Percentiles rank a stretch among this genome's conserved stretches.
phyloP scores from a whole-genome alignment of 1,284 basidiomycete species.

The Polyporus tsugae region DNA sequence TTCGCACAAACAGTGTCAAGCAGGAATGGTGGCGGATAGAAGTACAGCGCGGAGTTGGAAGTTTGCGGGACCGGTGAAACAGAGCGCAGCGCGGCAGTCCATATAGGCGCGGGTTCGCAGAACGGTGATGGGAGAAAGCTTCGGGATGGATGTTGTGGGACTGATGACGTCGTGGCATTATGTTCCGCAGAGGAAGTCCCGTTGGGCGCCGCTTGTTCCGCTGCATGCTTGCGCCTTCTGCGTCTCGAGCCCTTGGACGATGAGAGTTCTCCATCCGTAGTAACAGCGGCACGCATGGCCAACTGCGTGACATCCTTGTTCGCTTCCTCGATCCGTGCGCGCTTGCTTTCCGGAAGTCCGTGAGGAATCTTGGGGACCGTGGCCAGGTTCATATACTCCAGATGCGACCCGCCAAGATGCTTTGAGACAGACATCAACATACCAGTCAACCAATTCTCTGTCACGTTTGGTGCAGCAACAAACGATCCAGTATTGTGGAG shows the following conservation, averaged over 20 bases:
- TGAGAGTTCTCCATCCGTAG: background rate
- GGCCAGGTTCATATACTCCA: slow-evolving; percentile 3
- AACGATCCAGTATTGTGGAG: background rate
- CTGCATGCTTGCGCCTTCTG: background rate
- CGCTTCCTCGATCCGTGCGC: background rate
- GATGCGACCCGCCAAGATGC: slow-evolving; percentile 5
- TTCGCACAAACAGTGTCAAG: slow-evolving; percentile 4
- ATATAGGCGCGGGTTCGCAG: background rate
- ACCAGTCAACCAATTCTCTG: slow-evolving; percentile 10
- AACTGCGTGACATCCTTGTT: background rate
- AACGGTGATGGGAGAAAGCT: background rate
- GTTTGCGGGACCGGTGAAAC: slow-evolving; percentile 5
- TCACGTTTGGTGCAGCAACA: slow-evolving; percentile 4
- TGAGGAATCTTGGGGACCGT: background rate
- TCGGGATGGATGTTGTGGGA: background rate
- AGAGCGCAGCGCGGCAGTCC: background rate
- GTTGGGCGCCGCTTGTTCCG: background rate
- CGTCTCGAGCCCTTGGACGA: background rate
- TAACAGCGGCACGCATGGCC: background rate
- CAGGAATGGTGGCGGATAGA: slow-evolving; percentile 18
- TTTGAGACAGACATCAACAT: slow-evolving; percentile 10
- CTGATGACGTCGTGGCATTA: background rate
- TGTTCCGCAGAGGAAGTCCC: background rate
- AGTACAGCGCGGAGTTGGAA: slow-evolving; percentile 2
- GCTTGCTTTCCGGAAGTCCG: background rate